phyloP scores from a whole-genome alignment of 1,284 basidiomycete genomes.

The Pisolithus thermaeus region DNA sequence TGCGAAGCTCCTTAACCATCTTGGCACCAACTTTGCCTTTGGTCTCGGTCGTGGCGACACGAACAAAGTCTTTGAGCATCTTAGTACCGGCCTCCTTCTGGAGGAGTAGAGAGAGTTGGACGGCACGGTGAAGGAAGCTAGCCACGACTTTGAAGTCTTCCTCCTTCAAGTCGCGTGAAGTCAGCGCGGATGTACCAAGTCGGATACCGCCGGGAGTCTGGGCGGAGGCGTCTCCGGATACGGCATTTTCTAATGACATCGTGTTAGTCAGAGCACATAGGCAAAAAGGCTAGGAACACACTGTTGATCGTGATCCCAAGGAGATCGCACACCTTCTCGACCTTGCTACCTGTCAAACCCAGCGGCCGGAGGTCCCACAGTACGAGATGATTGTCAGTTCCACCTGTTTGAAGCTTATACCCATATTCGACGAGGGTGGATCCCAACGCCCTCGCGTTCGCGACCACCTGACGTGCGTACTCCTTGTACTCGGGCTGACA shows the following conservation, averaged over 20 bases:
- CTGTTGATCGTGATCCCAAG: slow-evolving; percentile 96
- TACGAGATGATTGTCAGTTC: slow-evolving; percentile 97
- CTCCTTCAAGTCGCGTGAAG: slow-evolving; percentile 92
- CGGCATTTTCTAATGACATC: slow-evolving; percentile 77
- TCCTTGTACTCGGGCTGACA: slow-evolving; percentile 86
- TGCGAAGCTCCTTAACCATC: slow-evolving; percentile 66
- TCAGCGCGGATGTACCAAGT: slow-evolving; percentile 91
- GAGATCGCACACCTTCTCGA: slow-evolving; percentile 97
- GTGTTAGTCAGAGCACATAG: background rate
- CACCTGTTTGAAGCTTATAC: slow-evolving; percentile 96
- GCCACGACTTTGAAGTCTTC: slow-evolving; percentile 85
- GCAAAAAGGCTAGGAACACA: slow-evolving; percentile 32
- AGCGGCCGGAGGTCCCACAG: slow-evolving; percentile 97
- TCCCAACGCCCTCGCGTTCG: slow-evolving; percentile 79
- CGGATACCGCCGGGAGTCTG: slow-evolving; percentile 97
- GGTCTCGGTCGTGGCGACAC: slow-evolving; percentile 67
- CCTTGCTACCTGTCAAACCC: slow-evolving; percentile 93
- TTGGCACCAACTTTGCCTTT: slow-evolving; percentile 68
- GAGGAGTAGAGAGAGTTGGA: slow-evolving; percentile 80
- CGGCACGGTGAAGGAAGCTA: slow-evolving; percentile 87
- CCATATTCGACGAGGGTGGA: slow-evolving; percentile 67
- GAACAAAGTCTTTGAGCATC: slow-evolving; percentile 94
- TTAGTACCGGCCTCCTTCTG: slow-evolving; percentile 96
- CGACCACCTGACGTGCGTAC: slow-evolving; percentile 94
- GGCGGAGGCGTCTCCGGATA: slow-evolving; percentile 92